Percentiles rank a stretch among this genome's conserved stretches.
These are phyloP conservation scores for Coniella lustricola DNA, from an alignment of 2,329 filamentous ascomycete species.

Conservation along the genomic window DNA sequence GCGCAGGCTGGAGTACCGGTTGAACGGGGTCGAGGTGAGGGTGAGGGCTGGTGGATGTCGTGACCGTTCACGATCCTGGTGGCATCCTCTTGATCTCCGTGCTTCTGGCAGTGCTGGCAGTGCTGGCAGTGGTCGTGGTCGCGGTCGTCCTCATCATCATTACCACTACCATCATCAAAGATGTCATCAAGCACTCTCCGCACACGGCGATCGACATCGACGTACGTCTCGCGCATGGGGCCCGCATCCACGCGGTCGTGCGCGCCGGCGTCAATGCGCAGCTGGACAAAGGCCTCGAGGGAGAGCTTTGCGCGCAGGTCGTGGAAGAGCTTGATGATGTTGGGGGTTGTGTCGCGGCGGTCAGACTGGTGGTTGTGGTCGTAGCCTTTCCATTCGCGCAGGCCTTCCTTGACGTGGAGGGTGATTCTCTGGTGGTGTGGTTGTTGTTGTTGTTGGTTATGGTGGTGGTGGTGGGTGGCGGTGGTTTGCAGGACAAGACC, in stretches of 20 bases:
- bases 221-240: slow-evolving; percentile 7
- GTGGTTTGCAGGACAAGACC: too few species aligned
- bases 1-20: too few species aligned
- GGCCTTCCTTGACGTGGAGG: slow-evolving; percentile 10
- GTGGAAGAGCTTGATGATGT: neutral
- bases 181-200: slow-evolving; percentile 10
- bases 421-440: neutral
- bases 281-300: neutral
- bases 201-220: slow-evolving; percentile 11
- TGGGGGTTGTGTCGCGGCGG: neutral
- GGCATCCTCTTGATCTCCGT: too few species aligned
- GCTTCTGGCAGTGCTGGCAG: too few species aligned
- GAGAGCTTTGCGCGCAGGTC: neutral
- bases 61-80: too few species aligned
- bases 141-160: too few species aligned
- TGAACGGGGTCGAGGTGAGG: too few species aligned
- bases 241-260: neutral
- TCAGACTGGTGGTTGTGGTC: slow-evolving; percentile 11
- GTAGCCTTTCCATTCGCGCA: slow-evolving; percentile 15
- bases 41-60: too few species aligned
- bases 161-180: neutral
- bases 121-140: too few species aligned
- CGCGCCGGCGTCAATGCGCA: neutral
- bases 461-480: too few species aligned
- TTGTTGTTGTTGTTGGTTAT: too few species aligned